These are phyloP conservation scores for Penicillium griseofulvum DNA, from an alignment of 2,329 filamentous ascomycete genomes.

Conservation along the genomic window DNA sequence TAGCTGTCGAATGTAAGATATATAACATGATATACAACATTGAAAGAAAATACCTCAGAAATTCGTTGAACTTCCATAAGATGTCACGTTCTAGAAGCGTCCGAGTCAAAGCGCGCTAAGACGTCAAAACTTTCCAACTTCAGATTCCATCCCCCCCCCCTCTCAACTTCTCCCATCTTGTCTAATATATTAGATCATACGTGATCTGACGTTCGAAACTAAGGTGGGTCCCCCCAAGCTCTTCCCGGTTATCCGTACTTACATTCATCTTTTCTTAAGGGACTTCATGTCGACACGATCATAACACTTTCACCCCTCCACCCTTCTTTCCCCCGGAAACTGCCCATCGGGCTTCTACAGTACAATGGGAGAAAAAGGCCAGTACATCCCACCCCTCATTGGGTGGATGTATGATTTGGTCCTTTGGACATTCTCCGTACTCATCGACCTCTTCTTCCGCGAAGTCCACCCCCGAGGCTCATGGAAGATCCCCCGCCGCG, in stretches of 20 bases:
- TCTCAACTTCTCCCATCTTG: background rate
- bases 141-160: slow-evolving; percentile 7
- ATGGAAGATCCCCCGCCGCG: slow-evolving; percentile 87
- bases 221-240: slow-evolving; percentile 5
- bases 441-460: slow-evolving; percentile 95
- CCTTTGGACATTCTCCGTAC: slow-evolving; percentile 56
- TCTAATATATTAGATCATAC: background rate
- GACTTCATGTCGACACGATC: slow-evolving; percentile 10
- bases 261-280: slow-evolving; percentile 1
- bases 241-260: background rate
- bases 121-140: slow-evolving; percentile 14
- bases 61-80: background rate
- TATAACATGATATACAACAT: too few species aligned
- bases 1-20: too few species aligned
- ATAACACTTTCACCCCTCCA: background rate
- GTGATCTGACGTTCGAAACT: background rate
- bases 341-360: background rate
- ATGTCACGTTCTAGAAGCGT: slow-evolving; percentile 21
- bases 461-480: slow-evolving; percentile 93
- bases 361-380: slow-evolving; percentile 37
- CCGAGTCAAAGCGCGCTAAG: slow-evolving; percentile 14
- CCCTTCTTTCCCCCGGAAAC: background rate
- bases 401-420: slow-evolving; percentile 52
- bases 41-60: too few species aligned
- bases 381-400: slow-evolving; percentile 45